Base-by-base conservation (phyloP, 2,329 filamentous ascomycete species). In the Rhexocercosporidium sp. region DNA sequence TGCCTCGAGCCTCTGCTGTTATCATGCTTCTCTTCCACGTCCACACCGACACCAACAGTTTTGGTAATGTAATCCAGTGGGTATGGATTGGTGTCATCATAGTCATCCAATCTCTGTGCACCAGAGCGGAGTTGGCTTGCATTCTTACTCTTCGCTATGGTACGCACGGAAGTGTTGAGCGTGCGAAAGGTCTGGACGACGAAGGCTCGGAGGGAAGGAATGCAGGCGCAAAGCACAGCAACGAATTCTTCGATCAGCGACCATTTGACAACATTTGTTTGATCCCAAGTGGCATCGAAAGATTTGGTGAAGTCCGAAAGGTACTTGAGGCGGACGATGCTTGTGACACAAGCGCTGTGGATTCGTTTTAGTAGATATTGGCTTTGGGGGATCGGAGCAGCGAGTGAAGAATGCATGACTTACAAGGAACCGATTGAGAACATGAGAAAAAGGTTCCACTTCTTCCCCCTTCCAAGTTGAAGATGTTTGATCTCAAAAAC, bases 391-490 rank as follows among this genome's bases (percentile, higher is more conserved):
- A 9, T 37, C 34, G 8, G 34, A 37, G 34, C 34, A 37, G 12
- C 8, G 34, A 37, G 8, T 37, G 34, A 37, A 37, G 5, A 37
- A 37, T 37, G 27, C 27, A 11, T 53, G 39, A 86, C 84, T 31
- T 87, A 88, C 73, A 92, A 90, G 54, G 87, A 82, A 68, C 89
- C 89, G 65, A 90, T 87, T 69, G 86, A 85, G 76, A 92, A 92
- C 1, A 89, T 90, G 57, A 90, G 78, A 51, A 90, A 82, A n/a
- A 91, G 76, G 41, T 90, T 90, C n/a, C 86, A 82, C 77, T 90
- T 91, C 72, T 91, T 89, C 69, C 88, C 90, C 66, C 76, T 81
- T 1, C 88, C 88, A 12, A 91, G 78, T 37, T 86, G 85, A 82
- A 91, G 87, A 49, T 82, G 81, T 3, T 86, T 86, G 64, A 91